A percentile compares a stretch with the other conserved stretches of the same genome.
These are phyloP conservation scores for Aspergillus uvarum DNA, from an alignment of 2,329 filamentous ascomycete genomes.

Conservation along the genomic window DNA sequence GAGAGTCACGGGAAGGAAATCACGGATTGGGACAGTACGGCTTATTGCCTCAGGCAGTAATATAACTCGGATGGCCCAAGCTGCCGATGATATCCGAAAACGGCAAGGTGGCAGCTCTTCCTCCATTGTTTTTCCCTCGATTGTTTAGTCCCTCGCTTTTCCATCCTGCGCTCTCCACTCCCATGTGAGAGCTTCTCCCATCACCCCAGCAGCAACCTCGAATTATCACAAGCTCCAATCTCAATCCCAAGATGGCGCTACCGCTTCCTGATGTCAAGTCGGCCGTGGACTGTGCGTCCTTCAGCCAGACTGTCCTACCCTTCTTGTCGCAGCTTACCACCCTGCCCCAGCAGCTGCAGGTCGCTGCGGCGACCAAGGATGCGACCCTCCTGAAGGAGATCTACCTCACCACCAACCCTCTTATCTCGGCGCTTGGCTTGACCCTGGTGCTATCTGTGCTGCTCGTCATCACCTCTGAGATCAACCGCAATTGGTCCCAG, in stretches of 20 bases:
- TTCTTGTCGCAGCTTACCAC: conserved; percentile 69
- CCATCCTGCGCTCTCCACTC: background rate
- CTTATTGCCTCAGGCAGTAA: background rate
- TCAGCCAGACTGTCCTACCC: conserved; percentile 70
- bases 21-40: background rate
- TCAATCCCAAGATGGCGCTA: conserved; percentile 57
- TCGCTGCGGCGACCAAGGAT: conserved; percentile 60
- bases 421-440: conserved; percentile 71
- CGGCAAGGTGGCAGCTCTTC: background rate
- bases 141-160: background rate
- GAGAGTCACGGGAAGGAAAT: conserved; percentile 17
- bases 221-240: background rate
- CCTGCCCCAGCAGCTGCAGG: conserved; percentile 65
- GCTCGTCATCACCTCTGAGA: conserved; percentile 74
- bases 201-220: conserved; percentile 5
- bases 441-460: conserved; percentile 69
- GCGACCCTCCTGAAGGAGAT: conserved; percentile 64
- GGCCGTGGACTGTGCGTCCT: conserved; percentile 74
- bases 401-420: conserved; percentile 82
- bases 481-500: conserved; percentile 95
- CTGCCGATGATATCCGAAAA: conserved; percentile 2
- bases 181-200: conserved; percentile 13
- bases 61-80: background rate
- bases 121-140: background rate
- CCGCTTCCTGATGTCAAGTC: conserved; percentile 63